A percentile compares a stretch with the other conserved stretches of the same genome.
Evolutionary conservation across 2,329 filamentous ascomycete genomes (phyloP).

Genomic region (Dothidotthia symphoricarpi): DNA sequence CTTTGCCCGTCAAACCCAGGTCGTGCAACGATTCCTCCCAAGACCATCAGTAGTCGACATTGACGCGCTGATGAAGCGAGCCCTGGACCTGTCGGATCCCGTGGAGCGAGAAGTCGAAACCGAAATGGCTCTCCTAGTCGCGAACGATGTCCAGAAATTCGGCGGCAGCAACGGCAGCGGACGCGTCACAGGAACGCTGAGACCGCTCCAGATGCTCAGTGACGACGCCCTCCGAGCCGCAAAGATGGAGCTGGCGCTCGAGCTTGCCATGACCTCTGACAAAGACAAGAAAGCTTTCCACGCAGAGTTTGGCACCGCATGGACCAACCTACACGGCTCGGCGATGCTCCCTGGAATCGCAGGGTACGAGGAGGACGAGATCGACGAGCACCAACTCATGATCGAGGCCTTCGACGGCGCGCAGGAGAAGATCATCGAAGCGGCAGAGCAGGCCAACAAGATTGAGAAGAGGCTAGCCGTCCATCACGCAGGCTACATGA

Average conservation of each 20-base stretch:
- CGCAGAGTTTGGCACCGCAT: conserved; percentile 44
- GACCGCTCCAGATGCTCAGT: conserved; percentile 62
- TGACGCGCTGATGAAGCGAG: conserved; percentile 63
- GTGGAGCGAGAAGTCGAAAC: conserved; percentile 68
- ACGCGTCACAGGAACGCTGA: conserved; percentile 62
- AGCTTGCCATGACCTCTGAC: conserved; percentile 55
- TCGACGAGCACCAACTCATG: conserved; percentile 66
- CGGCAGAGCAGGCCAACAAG: conserved; percentile 79
- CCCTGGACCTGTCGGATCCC: conserved; percentile 60
- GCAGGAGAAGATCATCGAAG: conserved; percentile 69
- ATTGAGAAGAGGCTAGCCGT: conserved; percentile 90
- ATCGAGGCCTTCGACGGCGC: conserved; percentile 71
- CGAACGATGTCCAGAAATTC: conserved; percentile 78
- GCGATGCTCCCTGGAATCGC: conserved; percentile 71
- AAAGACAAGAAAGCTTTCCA: conserved; percentile 52
- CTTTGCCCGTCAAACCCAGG: conserved; percentile 79
- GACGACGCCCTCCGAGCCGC: conserved; percentile 74
- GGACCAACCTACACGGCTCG: conserved; percentile 50
- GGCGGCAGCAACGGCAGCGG: conserved; percentile 64
- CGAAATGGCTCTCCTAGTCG: conserved; percentile 77
- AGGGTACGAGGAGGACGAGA: conserved; percentile 74
- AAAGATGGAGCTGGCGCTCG: conserved; percentile 70
- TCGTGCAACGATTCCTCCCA: conserved; percentile 82
- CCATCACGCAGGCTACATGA: conserved; percentile 85
- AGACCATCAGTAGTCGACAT: conserved; percentile 73